Evolutionary conservation across 1,284 basidiomycete genomes (phyloP).

Genomic region (Ceratobasidium sp.): DNA sequence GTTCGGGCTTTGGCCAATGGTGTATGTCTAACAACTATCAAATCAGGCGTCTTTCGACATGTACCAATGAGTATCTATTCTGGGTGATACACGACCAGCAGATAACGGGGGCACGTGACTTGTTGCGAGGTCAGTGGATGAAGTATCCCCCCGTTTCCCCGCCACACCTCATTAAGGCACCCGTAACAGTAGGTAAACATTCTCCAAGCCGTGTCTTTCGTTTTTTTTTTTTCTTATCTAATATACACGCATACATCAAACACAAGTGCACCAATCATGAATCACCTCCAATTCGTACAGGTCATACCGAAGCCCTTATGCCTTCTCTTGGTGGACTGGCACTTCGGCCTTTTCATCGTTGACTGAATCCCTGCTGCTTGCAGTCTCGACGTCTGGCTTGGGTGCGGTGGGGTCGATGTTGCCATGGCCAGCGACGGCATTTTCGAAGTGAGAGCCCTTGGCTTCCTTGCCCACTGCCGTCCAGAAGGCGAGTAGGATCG

Average conservation of each 20-base stretch:
- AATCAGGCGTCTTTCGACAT: no score
- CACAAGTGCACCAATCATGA: slow-evolving; percentile 1
- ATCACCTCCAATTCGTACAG: background rate
- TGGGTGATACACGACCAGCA: no score
- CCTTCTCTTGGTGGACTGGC: slow-evolving; percentile 34
- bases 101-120: no score
- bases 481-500: slow-evolving; percentile 32
- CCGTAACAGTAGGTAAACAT: no score
- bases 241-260: slow-evolving; percentile 53
- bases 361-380: slow-evolving; percentile 11
- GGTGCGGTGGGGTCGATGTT: background rate
- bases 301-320: background rate
- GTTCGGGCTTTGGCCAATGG: no score
- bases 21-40: no score
- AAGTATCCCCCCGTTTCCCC: no score
- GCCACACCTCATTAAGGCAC: no score
- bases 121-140: no score
- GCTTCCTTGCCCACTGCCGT: slow-evolving; percentile 41
- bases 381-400: slow-evolving; percentile 35
- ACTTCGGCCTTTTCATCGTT: slow-evolving; percentile 24
- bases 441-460: slow-evolving; percentile 41
- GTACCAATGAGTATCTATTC: no score
- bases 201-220: slow-evolving; percentile 17
- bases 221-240: slow-evolving; percentile 62
- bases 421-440: slow-evolving; percentile 35